Conservation (phyloP, 805 yeast species). For the Starmerella sp. region DNA sequence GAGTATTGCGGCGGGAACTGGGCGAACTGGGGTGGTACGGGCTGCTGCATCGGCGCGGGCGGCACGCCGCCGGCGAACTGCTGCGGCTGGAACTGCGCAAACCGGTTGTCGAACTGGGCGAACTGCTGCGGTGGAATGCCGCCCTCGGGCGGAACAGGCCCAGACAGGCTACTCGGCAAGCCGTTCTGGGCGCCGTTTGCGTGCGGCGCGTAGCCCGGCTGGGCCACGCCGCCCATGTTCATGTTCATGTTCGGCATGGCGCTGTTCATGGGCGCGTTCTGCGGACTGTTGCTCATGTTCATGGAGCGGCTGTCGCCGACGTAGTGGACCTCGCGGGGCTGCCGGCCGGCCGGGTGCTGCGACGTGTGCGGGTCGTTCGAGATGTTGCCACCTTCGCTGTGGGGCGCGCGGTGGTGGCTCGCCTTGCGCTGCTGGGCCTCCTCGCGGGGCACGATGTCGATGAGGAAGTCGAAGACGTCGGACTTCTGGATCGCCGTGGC, state of each 20-base stretch:
- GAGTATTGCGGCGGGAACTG: not conserved
- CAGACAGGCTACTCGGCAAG: not conserved
- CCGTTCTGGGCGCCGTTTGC: not conserved
- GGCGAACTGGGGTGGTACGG: not conserved
- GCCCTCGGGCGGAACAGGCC: not conserved
- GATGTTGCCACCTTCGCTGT: not conserved
- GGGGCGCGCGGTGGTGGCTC: slow-evolving; percentile 1
- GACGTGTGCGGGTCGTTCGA: not conserved
- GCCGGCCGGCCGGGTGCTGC: not conserved
- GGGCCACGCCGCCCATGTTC: not conserved
- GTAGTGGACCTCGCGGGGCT: not conserved
- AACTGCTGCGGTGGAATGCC: slow-evolving; percentile 1
- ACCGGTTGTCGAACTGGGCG: not conserved
- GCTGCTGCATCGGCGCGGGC: not conserved
- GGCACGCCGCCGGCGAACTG: not conserved
- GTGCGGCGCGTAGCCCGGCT: not conserved
- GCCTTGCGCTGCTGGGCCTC: slow-evolving; percentile 37
- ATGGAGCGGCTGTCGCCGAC: slow-evolving; percentile 2
- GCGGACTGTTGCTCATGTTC: not conserved
- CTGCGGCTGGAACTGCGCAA: not conserved
- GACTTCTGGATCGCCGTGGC: slow-evolving; percentile 89
- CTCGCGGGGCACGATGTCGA: slow-evolving; percentile 91
- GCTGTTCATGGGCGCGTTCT: not conserved
- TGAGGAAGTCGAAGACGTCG: slow-evolving; percentile 94
- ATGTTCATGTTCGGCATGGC: not conserved